Evolutionary conservation across 176 grass and related monocot genomes (phyloP), one percentile per base, ranked within the genome.

Genomic region (Calamus simplicifolius): DNA sequence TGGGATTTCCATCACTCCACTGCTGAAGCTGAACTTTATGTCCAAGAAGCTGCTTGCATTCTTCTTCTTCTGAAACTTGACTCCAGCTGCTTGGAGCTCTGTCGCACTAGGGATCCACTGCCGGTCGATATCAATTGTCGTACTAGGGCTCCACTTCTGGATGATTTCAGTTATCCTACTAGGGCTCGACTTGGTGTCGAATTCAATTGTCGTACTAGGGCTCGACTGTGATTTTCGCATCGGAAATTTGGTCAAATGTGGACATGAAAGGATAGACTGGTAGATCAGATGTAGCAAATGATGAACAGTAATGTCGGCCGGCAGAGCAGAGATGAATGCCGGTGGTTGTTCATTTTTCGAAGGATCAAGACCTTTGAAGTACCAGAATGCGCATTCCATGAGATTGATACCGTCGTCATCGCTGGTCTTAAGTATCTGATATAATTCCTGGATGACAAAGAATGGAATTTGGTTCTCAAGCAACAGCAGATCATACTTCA

Each of bases 261-360:
- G 21, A 1, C 21, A 23, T 23, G 21, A 1, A 23, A 50, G 31
- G 13, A 66, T 66, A 5, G 62, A 66, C 21, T 16, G 31, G 62
- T 66, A 66, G 21, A 66, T n/a, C 49, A 66, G 26, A 28, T 66
- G 62, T 30, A 66, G 62, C 62, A 66, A 25, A 52, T 66, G 62
- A 25, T 66, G 1, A 7, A 66, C 29, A 4, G 3, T n/a, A n/a
- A n/a, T n/a, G 29, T 16, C 27, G 5, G 2, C 1, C 6, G 7
- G 4, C 21, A 1, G 21, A 23, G 21, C 21, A 23, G 21, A 1
- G 1, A 23, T n/a, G 1, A 50, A 50, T 21, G 1, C 1, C 14
- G 27, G 50, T 19, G 4, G 2, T 19, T 49, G 29, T 3, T 1
- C 19, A 21, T 17, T 19, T 66, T 19, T 50, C 4, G 3, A 8